Percentiles rank a stretch among this genome's conserved stretches.
Conservation (phyloP, 192 early-diverging fungal genomes). For the Umbelopsis ramanniana region DNA sequence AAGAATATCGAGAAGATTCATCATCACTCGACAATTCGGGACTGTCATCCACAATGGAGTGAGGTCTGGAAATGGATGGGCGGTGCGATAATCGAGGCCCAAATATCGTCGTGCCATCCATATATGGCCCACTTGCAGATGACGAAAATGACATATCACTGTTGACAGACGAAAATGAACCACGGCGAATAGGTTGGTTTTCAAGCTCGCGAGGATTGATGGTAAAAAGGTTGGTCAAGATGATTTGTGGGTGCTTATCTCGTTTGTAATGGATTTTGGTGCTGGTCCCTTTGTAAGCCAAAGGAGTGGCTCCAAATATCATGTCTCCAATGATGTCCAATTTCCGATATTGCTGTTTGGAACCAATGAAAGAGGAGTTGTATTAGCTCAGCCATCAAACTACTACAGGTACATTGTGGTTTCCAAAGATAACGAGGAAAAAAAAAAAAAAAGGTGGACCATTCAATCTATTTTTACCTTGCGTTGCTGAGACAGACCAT, state of each 20-base stretch:
- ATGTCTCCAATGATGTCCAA: conserved; percentile 51
- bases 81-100: conserved; percentile 8
- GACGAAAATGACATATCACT: conserved; percentile 47
- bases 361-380: neutral
- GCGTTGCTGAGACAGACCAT: conserved; percentile 18
- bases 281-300: conserved; percentile 54
- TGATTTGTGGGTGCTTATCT: conserved; percentile 45
- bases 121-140: conserved; percentile 18
- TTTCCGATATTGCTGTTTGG: conserved; percentile 25
- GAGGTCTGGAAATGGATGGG: conserved; percentile 12
- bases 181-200: conserved; percentile 27
- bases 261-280: conserved; percentile 50
- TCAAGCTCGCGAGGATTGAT: conserved; percentile 39
- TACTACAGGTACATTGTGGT: neutral
- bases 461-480: conserved; percentile 13
- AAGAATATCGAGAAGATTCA: conserved; percentile 28
- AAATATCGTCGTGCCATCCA: conserved; percentile 1
- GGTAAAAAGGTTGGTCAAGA: conserved; percentile 49
- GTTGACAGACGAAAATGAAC: conserved; percentile 46
- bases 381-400: too few relatives aligned
- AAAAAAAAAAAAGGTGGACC: neutral
- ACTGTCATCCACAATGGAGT: conserved; percentile 24
- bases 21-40: conserved; percentile 33
- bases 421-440: neutral
- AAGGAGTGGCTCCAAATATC: conserved; percentile 57